Conservation (phyloP, 1,284 basidiomycete species). For the Ceratobasidium papillatum region DNA sequence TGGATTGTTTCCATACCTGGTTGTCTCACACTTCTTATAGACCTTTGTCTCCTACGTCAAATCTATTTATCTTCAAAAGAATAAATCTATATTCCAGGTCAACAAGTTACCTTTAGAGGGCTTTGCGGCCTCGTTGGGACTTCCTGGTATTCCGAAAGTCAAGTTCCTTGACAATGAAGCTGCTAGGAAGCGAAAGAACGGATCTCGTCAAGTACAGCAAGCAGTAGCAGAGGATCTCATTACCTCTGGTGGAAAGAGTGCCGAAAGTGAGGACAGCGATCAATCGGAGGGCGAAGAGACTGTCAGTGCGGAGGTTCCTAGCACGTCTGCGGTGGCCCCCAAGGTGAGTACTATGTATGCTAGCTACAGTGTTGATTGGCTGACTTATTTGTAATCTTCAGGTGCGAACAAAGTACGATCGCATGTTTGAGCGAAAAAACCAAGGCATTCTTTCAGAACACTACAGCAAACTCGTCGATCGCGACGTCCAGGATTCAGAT, state of each 20-base stretch:
- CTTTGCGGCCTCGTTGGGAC: slow-evolving; percentile 89
- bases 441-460: slow-evolving; percentile 93
- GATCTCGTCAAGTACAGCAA: slow-evolving; percentile 56
- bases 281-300: not conserved
- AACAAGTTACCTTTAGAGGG: slow-evolving; percentile 82
- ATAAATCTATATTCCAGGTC: slow-evolving; percentile 93
- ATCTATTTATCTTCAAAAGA: slow-evolving; percentile 91
- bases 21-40: slow-evolving; percentile 55
- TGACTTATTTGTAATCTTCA: not conserved
- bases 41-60: slow-evolving; percentile 97
- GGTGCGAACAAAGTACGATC: slow-evolving; percentile 95
- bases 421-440: slow-evolving; percentile 98
- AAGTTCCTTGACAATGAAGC: slow-evolving; percentile 84
- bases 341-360: slow-evolving; percentile 1
- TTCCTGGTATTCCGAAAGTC: slow-evolving; percentile 96
- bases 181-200: slow-evolving; percentile 80
- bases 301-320: too few relatives aligned
- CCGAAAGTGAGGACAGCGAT: slow-evolving; percentile 50
- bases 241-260: slow-evolving; percentile 47
- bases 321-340: not conserved
- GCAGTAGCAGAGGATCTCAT: slow-evolving; percentile 49
- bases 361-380: not conserved
- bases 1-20: not conserved
- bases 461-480: slow-evolving; percentile 88
- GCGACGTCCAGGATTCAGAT: slow-evolving; percentile 59